These are phyloP conservation scores for Glarea lozoyensis DNA, from an alignment of 495 filamentous ascomycete species.

Conservation along the genomic window DNA sequence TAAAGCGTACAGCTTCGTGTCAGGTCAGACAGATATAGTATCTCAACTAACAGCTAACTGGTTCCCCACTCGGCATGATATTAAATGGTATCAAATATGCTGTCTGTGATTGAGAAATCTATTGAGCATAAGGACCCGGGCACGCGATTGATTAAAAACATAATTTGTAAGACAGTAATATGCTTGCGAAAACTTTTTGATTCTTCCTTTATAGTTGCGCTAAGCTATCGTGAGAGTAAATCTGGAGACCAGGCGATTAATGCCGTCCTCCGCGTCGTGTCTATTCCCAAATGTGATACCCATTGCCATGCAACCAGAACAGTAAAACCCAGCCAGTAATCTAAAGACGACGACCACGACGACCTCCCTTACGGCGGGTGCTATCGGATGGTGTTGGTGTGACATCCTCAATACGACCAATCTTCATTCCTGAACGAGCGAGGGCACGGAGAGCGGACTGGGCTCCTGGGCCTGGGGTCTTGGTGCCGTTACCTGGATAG, in stretches of 20 bases:
- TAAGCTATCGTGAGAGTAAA: slow-evolving; percentile 41
- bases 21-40: no score
- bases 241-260: slow-evolving; percentile 55
- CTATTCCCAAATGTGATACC: no score
- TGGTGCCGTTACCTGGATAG: slow-evolving; percentile 82
- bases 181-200: not conserved
- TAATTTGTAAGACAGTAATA: not conserved
- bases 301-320: no score
- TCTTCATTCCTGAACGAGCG: slow-evolving; percentile 98
- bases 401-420: slow-evolving; percentile 98
- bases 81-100: no score
- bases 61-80: no score
- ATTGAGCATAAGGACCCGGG: no score
- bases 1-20: no score
- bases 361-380: slow-evolving; percentile 98
- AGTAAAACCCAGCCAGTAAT: slow-evolving; percentile 38
- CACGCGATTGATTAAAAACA: no score
- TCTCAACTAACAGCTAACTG: no score
- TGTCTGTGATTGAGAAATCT: no score
- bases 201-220: no score
- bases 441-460: slow-evolving; percentile 98
- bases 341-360: slow-evolving; percentile 98
- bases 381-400: slow-evolving; percentile 98
- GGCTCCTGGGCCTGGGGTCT: slow-evolving; percentile 97
- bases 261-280: slow-evolving; percentile 64